Evolutionary conservation across 192 early-diverging fungal genomes (phyloP), one percentile per base, ranked within the genome.

Genomic region (Backusella psychrophila): DNA sequence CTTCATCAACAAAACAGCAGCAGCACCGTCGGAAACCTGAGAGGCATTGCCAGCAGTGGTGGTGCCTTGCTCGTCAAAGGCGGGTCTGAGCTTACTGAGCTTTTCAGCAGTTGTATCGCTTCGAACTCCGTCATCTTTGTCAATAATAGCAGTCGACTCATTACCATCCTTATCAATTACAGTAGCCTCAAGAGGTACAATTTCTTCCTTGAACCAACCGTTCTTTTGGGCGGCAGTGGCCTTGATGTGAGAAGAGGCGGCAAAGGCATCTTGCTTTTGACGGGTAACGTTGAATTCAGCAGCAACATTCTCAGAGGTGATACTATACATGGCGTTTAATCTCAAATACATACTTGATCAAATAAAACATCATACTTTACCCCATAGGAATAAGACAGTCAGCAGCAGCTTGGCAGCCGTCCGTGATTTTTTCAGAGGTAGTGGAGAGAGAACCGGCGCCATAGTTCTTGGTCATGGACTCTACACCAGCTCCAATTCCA

Each of bases 21-120:
- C 98, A 33, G 97, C 98, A 79, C 97, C 97, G 82, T 99, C 98
- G 14, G 97, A 96, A 70, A 98, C 96, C 89, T 99, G 96, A 68
- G 98, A 99, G 52, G 96, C 92, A 80, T 95, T 98, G 71, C 96
- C 98, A 52, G 97, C 98, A 38, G 96, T 98, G 68, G 96, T 95
- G 74, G 87, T 82, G 70, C 96, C 97, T 34, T 92, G 85, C 63
- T 88, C 89, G 66, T 89, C 91, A 86, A 99, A 98, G n/a, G 94
- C 95, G 31, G 97, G 93, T 42, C 89, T 88, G 72, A 96, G 87
- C 83, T 97, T 97, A 85, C 88, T 87, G 29, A 99, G 87, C 1
- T 70, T 81, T 80, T 97, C 94, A 44, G 89, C 76, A 66, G 95
- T 95, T 73, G 95, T 93, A 34, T 84, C 91, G 46, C 88, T 81